These are phyloP conservation scores for Pseudogymnoascus sp. DNA, from an alignment of 2,329 filamentous ascomycete genomes.

Conservation along the genomic window DNA sequence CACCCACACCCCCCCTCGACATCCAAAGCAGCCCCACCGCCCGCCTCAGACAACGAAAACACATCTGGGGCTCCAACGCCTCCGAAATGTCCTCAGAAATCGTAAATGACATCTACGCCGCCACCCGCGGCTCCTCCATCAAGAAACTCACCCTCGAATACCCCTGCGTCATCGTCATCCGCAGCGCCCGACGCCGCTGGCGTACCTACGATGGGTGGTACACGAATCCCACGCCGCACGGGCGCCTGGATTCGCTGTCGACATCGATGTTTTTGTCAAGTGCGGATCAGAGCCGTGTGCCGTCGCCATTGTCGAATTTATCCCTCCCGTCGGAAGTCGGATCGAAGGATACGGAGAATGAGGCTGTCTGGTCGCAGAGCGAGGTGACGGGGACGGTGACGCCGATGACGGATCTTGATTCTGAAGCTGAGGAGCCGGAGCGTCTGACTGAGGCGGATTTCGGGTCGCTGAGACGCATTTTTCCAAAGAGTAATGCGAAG, in stretches of 20 bases:
- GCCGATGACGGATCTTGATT: background rate
- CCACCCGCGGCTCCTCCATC: background rate
- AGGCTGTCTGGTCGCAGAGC: background rate
- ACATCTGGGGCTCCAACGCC: background rate
- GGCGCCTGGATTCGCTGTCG: background rate
- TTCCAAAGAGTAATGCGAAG: slow-evolving; percentile 18
- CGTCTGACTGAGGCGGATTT: background rate
- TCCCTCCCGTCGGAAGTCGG: background rate
- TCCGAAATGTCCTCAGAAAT: background rate
- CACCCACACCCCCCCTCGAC: background rate
- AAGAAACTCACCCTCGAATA: background rate
- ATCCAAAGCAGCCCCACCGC: background rate
- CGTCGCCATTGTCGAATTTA: background rate
- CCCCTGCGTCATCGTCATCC: background rate
- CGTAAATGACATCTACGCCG: background rate
- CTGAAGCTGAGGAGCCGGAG: background rate
- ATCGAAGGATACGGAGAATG: background rate
- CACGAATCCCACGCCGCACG: background rate
- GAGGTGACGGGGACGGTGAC: background rate
- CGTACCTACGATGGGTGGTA: background rate
- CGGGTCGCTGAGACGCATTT: slow-evolving; percentile 16
- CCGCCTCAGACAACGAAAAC: background rate
- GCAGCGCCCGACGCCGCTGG: background rate
- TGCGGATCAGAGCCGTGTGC: background rate
- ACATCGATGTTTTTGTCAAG: background rate